Evolutionary conservation across 805 yeast species (phyloP), one percentile per base, ranked within the genome.

Genomic region (Candida michaelii): DNA sequence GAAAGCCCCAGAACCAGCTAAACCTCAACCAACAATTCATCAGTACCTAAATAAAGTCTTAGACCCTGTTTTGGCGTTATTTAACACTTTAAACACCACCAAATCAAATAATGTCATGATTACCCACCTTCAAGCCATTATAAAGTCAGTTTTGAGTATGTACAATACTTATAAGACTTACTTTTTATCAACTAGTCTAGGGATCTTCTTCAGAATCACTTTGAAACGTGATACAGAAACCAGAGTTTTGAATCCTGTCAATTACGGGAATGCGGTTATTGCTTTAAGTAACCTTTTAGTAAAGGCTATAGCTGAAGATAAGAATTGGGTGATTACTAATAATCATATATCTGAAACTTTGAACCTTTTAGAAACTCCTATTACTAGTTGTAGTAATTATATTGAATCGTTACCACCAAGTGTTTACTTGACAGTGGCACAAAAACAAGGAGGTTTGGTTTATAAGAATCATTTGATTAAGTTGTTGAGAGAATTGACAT

Each of bases 231-330:
- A 82, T 49, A 76, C 88, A 0, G 80, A 79, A 45, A 72, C 77
- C 16, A 62, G 88, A 27, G 71, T 82, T 2, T 71, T 80, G n/a
- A 73, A 81, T 39, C 80, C 87, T 0, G 76, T 66, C 4, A 66
- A 72, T 40, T 68, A 74, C 42, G 86, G 86, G 4, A 80, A 83
- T 54, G 77, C 87, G 0, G 77, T 83, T 14, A 74, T 83, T 38
- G 71, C 85, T 1, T 58, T 84, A 10, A 64, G 87, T 2, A 73
- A 82, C 39, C 65, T 83, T 42, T 64, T 82, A 14, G 60, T 80
- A 5, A 80, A 77, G 53, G 79, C 89, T 1, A 70, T 78, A 17
- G 79, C 76, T 38, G 89, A 84, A 55, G 89, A 83, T 48, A 78
- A 77, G 43, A 74, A 66, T 40, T 74, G 77, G 19, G 65, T 74